phyloP scores from a whole-genome alignment of 768 basidiomycete genomes.

The Paxillus involutus region DNA sequence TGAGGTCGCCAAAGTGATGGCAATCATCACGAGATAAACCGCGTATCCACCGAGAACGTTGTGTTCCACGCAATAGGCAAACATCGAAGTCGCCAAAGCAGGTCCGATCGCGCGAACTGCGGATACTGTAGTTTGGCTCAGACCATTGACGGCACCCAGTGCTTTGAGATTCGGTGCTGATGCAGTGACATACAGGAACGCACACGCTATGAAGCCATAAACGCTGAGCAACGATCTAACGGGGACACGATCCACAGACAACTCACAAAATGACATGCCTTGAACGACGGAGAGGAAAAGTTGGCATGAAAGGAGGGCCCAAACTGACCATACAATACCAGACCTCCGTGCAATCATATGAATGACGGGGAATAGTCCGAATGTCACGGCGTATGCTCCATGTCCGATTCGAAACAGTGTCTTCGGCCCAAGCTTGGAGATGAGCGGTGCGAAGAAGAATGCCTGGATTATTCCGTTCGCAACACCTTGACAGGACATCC shows the following conservation, averaged over 20 bases:
- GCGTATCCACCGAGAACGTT: conserved; percentile 47
- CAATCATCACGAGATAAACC: conserved; percentile 24
- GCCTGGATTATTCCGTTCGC: conserved; percentile 38
- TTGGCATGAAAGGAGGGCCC: background rate
- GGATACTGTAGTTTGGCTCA: conserved; percentile 45
- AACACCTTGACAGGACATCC: conserved; percentile 37
- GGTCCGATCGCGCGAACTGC: conserved; percentile 50
- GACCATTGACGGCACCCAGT: conserved; percentile 66
- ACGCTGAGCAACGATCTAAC: background rate
- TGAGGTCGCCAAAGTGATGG: no score
- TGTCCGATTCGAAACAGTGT: conserved; percentile 26
- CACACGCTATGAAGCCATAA: conserved; percentile 41
- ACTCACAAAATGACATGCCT: conserved; percentile 59
- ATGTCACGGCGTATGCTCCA: conserved; percentile 20
- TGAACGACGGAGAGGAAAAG: conserved; percentile 41
- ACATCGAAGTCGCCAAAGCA: conserved; percentile 47
- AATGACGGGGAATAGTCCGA: conserved; percentile 26
- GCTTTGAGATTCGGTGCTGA: conserved; percentile 50
- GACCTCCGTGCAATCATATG: background rate
- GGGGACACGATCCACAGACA: no score
- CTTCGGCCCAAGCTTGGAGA: conserved; percentile 37
- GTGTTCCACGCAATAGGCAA: conserved; percentile 47
- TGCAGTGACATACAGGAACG: conserved; percentile 68
- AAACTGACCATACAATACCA: no score
- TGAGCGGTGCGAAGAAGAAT: conserved; percentile 37